Evolutionary conservation across 495 filamentous ascomycete genomes (phyloP).

Genomic region (Apodospora peruviana): DNA sequence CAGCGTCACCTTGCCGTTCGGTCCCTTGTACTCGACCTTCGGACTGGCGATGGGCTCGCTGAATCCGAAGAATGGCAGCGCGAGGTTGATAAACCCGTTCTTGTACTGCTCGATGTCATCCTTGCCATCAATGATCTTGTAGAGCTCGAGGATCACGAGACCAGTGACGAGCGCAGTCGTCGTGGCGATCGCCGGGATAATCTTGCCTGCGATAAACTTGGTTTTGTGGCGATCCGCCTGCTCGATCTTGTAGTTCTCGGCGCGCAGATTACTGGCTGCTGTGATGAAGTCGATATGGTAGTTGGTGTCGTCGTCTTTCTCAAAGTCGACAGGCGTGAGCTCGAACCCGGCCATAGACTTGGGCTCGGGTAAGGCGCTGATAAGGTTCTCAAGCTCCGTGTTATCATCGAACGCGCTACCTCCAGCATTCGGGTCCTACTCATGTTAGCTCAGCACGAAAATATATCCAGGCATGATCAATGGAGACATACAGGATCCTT

Average conservation of each 20-base stretch:
- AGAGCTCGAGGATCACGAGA: conserved; percentile 85
- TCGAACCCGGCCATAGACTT: conserved; percentile 80
- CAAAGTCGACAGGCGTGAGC: conserved; percentile 89
- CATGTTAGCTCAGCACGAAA: conserved; percentile 17
- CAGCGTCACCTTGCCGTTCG: conserved; percentile 71
- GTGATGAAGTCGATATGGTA: conserved; percentile 99
- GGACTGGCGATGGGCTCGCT: conserved; percentile 91
- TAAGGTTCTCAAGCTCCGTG: conserved; percentile 64
- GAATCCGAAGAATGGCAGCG: conserved; percentile 96
- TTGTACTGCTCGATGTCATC: conserved; percentile 94
- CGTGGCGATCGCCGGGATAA: conserved; percentile 97
- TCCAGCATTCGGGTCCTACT: conserved; percentile 73
- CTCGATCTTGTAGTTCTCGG: conserved; percentile 94
- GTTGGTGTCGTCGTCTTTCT: conserved; percentile 98
- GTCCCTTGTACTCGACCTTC: conserved; percentile 79
- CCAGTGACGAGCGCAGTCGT: conserved; percentile 95
- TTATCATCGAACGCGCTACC: conserved; percentile 59
- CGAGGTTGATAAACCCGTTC: conserved; percentile 97
- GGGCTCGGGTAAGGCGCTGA: conserved; percentile 64
- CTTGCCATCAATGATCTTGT: conserved; percentile 96
- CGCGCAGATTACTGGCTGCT: conserved; percentile 90
- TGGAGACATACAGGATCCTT: conserved; percentile 64
- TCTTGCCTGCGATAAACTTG: conserved; percentile 99
- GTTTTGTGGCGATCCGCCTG: conserved; percentile 92
- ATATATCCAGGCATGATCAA: not conserved